Evolutionary conservation across 139 green algal species (phyloP).

Genomic region (Chlorella sorokiniana): DNA sequence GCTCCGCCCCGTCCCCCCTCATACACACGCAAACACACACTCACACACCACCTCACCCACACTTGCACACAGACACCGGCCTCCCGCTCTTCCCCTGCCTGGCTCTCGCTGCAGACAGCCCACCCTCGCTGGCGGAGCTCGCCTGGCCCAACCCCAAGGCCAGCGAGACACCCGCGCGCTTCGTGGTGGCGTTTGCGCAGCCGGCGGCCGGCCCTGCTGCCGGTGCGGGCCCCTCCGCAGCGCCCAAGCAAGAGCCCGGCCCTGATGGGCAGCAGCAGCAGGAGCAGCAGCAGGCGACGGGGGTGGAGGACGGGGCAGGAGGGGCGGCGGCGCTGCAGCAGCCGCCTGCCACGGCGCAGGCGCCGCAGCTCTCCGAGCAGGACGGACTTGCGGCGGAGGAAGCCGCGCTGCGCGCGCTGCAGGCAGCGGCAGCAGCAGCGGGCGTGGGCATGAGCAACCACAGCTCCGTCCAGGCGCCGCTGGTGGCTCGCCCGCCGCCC

Average conservation of each 20-base stretch:
- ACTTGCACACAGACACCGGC: not conserved
- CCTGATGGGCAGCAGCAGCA: too few species aligned
- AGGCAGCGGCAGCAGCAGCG: not conserved
- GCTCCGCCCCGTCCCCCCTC: too few species aligned
- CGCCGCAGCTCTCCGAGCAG: not conserved
- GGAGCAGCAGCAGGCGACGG: not conserved
- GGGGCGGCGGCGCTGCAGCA: not conserved
- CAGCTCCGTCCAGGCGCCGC: not conserved
- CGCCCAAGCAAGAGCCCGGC: too few species aligned
- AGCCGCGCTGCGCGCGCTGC: not conserved
- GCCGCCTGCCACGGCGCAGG: not conserved
- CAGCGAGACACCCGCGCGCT: not conserved
- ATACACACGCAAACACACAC: too few species aligned
- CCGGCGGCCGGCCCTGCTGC: not conserved
- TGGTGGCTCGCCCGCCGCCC: too few species aligned
- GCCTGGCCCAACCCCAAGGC: constrained; percentile 13
- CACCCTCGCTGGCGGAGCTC: not conserved
- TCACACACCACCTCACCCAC: too few species aligned
- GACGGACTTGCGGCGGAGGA: not conserved
- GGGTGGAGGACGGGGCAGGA: not conserved
- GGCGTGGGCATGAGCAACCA: not conserved
- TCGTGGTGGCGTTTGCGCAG: not conserved
- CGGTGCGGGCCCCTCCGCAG: too few species aligned
- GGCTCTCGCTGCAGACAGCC: constrained; percentile 1
- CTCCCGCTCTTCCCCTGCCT: not conserved